phyloP scores from a whole-genome alignment of 163 green algal genomes.

The Prototheca stagnorum region DNA sequence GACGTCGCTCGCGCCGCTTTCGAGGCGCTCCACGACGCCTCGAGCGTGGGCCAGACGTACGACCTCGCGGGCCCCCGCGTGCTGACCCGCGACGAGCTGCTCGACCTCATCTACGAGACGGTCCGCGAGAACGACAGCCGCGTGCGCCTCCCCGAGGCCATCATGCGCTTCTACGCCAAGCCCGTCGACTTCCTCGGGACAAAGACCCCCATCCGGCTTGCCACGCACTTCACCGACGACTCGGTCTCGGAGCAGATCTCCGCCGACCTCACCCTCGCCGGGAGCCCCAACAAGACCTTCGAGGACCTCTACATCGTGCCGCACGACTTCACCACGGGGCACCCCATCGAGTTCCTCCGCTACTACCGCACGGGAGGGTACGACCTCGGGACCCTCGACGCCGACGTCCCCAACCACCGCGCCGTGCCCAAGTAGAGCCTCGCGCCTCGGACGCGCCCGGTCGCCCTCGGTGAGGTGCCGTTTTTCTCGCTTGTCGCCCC shows the following conservation, averaged over 20 bases:
- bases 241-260: constrained; percentile 11
- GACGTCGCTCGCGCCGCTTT: constrained; percentile 66
- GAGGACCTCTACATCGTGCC: constrained; percentile 42
- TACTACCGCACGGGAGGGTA: constrained; percentile 50
- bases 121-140: constrained; percentile 11
- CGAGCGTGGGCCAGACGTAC: constrained; percentile 60
- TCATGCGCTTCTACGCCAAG: not conserved
- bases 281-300: constrained; percentile 22
- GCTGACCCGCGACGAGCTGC: constrained; percentile 50
- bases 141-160: not conserved
- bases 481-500: too few relatives aligned
- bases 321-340: constrained; percentile 42
- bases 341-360: constrained; percentile 61
- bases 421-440: too few relatives aligned
- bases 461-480: too few relatives aligned
- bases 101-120: constrained; percentile 46
- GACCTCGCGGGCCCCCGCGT: constrained; percentile 73
- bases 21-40: constrained; percentile 40
- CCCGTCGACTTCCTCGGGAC: constrained; percentile 3
- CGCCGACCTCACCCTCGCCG: constrained; percentile 24
- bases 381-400: too few relatives aligned
- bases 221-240: constrained; percentile 21
- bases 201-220: constrained; percentile 4
- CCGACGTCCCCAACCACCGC: constrained; percentile 12
- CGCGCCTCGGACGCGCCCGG: too few relatives aligned